Conservation (phyloP, 1,284 basidiomycete genomes). For the Cutaneotrichosporon cutaneum region DNA sequence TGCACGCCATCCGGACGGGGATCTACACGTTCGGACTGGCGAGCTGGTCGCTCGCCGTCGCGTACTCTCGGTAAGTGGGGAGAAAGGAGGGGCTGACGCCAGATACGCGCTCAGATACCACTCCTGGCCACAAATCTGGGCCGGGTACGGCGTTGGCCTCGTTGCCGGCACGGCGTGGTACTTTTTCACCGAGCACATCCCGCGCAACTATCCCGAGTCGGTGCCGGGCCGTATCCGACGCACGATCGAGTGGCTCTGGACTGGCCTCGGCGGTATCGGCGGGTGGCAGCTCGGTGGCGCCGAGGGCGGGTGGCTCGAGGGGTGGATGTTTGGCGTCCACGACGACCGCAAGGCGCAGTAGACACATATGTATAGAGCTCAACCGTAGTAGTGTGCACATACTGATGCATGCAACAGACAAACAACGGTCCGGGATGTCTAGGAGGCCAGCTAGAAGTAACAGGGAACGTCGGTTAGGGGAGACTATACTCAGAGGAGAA, state of each 20-base stretch:
- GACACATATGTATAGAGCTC: conserved; percentile 1
- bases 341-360: conserved; percentile 13
- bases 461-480: background rate
- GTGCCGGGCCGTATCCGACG: conserved; percentile 27
- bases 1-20: conserved; percentile 27
- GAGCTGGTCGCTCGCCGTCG: conserved; percentile 44
- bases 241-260: conserved; percentile 35
- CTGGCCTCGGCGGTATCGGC: conserved; percentile 42
- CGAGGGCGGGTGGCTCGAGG: conserved; percentile 46
- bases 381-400: too few relatives aligned
- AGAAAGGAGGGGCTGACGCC: conserved; percentile 4
- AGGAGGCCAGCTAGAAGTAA: background rate
- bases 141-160: conserved; percentile 41
- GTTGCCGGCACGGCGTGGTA: conserved; percentile 35
- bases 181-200: conserved; percentile 38
- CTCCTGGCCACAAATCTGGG: conserved; percentile 40
- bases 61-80: conserved; percentile 45
- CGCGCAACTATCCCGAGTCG: conserved; percentile 29
- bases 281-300: conserved; percentile 43
- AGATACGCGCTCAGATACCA: conserved; percentile 51
- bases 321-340: conserved; percentile 27
- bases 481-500: background rate
- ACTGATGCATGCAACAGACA: conserved; percentile 11
- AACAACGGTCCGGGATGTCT: background rate
- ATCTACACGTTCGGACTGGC: conserved; percentile 41